These are phyloP conservation scores for Cyclotella baltica DNA, from an alignment of 108 stramenopile species.

Conservation along the genomic window DNA sequence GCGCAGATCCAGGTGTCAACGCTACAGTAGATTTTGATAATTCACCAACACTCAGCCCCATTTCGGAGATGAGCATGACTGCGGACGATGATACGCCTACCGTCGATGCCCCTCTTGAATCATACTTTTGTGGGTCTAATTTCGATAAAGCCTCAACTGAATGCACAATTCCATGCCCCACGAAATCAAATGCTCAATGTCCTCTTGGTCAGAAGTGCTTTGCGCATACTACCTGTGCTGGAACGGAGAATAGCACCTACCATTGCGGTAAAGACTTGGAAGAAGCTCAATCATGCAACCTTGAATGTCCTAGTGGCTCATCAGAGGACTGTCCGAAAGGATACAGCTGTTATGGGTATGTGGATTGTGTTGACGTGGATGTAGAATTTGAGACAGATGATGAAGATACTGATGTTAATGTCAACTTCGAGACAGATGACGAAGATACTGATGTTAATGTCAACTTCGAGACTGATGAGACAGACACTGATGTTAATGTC, in stretches of 20 bases:
- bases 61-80: slow-evolving; percentile 16
- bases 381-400: slow-evolving; percentile 24
- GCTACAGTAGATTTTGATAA: not conserved
- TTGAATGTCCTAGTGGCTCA: slow-evolving; percentile 66
- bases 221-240: slow-evolving; percentile 45
- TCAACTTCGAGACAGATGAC: slow-evolving; percentile 22
- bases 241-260: slow-evolving; percentile 42
- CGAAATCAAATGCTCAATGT: slow-evolving; percentile 25
- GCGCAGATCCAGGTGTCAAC: slow-evolving; percentile 23
- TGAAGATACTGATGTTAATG: slow-evolving; percentile 19
- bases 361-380: slow-evolving; percentile 48
- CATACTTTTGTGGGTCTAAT: slow-evolving; percentile 44
- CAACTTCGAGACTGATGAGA: slow-evolving; percentile 4
- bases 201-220: slow-evolving; percentile 38
- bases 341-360: slow-evolving; percentile 79
- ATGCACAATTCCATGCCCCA: slow-evolving; percentile 48
- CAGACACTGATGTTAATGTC: slow-evolving; percentile 20
- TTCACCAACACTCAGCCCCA: slow-evolving; percentile 28
- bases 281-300: slow-evolving; percentile 66
- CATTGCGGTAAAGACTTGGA: slow-evolving; percentile 78
- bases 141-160: slow-evolving; percentile 47
- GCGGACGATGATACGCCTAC: slow-evolving; percentile 27
- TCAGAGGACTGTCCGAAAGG: slow-evolving; percentile 68
- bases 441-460: slow-evolving; percentile 19
- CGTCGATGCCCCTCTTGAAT: slow-evolving; percentile 19